Evolutionary conservation across 495 filamentous ascomycete genomes (phyloP), one percentile per base, ranked within the genome.

Genomic region (Aspergillus ellipticus): DNA sequence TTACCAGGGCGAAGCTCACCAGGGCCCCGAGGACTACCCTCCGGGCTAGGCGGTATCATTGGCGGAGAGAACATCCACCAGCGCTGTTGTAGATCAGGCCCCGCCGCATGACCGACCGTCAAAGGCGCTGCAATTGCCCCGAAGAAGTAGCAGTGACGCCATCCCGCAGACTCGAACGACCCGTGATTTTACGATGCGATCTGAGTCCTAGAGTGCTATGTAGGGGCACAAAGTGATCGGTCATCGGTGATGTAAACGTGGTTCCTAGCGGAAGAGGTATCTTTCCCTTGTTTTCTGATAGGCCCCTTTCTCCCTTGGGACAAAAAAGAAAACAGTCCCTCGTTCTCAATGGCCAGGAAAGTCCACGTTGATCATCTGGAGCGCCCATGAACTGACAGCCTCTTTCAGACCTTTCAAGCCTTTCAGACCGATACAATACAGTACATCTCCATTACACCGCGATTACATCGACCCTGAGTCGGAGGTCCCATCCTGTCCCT

Each of bases 101-200:
- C 57, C 59, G 52, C 58, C 56, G 53, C 55, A 60, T 64, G 61
- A 64, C 61, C 53, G 55, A 54, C 57, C 22, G 49, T 49, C 48
- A 42, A 56, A 50, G 37, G 42, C 46, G 55, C 61, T 64, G 61
- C 61, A 61, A 43, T 60, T 35, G 55, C 55, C 52, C 58, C 49
- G 53, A 61, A 58, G 22, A 39, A 61, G 61, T 19, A 64, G 45
- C 57, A 41, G 57, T 64, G 61, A 64, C 61, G 61, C 61, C 61
- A 61, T 64, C 31, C 54, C 60, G 54, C 59, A 64, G 57, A 24
- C 54, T 19, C 47, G 20, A 53, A 35, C 46, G 43, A 50, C 52
- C 19, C 33, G 58, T 55, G 54, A 59, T 54, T n/a, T 58, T 49
- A 42, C 56, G 43, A 54, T 37, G 54, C 26, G 51, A 54, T 56